phyloP scores from a whole-genome alignment of 2,329 filamentous ascomycete genomes.

The Colletotrichum orchidophilum region DNA sequence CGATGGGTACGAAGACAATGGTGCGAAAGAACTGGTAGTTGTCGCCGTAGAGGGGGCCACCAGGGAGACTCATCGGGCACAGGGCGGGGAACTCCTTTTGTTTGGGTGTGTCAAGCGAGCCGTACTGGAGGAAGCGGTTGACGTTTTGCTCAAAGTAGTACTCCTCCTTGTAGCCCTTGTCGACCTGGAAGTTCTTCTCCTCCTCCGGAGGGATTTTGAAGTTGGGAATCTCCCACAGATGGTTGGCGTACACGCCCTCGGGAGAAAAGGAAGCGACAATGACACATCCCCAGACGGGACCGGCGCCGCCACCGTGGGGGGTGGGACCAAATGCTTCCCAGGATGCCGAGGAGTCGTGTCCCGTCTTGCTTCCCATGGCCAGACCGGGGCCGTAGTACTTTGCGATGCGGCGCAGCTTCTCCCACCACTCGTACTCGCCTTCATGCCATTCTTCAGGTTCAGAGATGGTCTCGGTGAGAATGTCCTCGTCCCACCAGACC shows the following conservation, averaged over 20 bases:
- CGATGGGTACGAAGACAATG: constrained; percentile 14
- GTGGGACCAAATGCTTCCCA: constrained; percentile 1
- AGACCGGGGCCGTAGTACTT: constrained; percentile 26
- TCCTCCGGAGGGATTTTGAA: constrained; percentile 5
- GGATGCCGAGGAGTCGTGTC: constrained; percentile 11
- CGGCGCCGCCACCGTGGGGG: constrained; percentile 25
- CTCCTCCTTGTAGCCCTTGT: background rate
- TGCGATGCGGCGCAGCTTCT: constrained; percentile 27
- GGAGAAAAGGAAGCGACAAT: constrained; percentile 24
- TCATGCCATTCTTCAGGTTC: constrained; percentile 17
- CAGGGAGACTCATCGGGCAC: background rate
- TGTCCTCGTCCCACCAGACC: constrained; percentile 20
- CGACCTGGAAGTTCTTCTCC: background rate
- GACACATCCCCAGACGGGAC: constrained; percentile 34
- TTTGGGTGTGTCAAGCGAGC: background rate
- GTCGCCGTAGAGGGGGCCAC: constrained; percentile 3
- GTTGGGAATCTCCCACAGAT: constrained; percentile 34
- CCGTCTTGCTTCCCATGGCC: background rate
- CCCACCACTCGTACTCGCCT: constrained; percentile 29
- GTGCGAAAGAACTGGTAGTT: constrained; percentile 18
- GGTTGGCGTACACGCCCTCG: constrained; percentile 31
- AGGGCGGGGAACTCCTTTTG: constrained; percentile 14
- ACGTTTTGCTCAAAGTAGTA: constrained; percentile 25
- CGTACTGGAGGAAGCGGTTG: constrained; percentile 12
- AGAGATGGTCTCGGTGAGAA: constrained; percentile 9